Evolutionary conservation across 768 basidiomycete species (phyloP), one percentile per base, ranked within the genome.

Genomic region (Lactifluus subvellereus): DNA sequence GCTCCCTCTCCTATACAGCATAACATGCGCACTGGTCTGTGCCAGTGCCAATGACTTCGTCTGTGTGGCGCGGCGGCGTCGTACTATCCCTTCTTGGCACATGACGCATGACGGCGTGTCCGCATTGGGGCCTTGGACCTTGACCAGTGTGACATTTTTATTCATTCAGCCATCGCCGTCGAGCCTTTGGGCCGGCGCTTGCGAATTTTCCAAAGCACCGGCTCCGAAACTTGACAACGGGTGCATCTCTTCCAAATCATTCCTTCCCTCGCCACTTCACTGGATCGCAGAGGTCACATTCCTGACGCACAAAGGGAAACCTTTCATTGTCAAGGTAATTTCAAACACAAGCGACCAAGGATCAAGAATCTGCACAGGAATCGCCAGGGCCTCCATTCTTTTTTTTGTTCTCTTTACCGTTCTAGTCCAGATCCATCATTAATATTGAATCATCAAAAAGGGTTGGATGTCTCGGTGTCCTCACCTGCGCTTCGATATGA

Each of bases 191-290:
- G 11, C 11, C 20, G 32, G 38, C 45, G 52, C 33, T 54, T 45
- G 16, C 16, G 43, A 2, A 30, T 10, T 27, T 27, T 38, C 59
- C 51, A 33, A 43, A 54, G 35, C 47, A 6, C 43, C 59, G 59
- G 59, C 43, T 47, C 52, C 59, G 59, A 54, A 53, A 47, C 38
- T 8, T 54, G 59, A 60, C 59, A 32, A 60, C 59, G 35, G 52
- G 42, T 52, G 59, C 32, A 22, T 22, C 9, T 45, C 49, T 53
- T 60, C 33, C 50, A 52, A 20, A 53, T 48, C 47, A 27, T 47
- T 7, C 22, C 27, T 27, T 13, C 22, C 47, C 5, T 48, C 16
- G 27, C 22, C 47, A 22, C 47, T 27, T 48, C 22, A 53, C 43
- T 37, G 42, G 27, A 20, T 60, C 32, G 50, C 32, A 18, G 33